phyloP scores from a whole-genome alignment of 2,329 filamentous ascomycete species.

The Lanzia echinophila region DNA sequence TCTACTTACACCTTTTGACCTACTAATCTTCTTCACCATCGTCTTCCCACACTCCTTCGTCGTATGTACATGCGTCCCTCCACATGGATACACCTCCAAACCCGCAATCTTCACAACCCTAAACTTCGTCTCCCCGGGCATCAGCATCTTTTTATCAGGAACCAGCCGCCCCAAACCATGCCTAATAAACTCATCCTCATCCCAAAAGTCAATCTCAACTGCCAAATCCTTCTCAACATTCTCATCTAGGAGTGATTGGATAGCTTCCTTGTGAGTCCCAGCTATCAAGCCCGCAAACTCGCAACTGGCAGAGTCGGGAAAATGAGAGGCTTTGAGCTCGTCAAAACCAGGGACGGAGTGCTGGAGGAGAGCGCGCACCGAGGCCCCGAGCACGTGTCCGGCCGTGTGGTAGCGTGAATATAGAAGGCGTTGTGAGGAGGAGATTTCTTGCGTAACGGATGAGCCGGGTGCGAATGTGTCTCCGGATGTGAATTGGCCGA shows the following conservation, averaged over 20 bases:
- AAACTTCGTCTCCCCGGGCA: constrained; percentile 43
- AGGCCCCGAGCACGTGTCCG: constrained; percentile 64
- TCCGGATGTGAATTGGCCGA: constrained; percentile 46
- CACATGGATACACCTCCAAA: constrained; percentile 65
- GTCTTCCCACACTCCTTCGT: constrained; percentile 54
- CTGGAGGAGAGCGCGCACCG: constrained; percentile 50
- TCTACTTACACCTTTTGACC: constrained; percentile 56
- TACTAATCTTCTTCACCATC: constrained; percentile 59
- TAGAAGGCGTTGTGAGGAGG: constrained; percentile 51
- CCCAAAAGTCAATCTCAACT: constrained; percentile 62
- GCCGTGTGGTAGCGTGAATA: constrained; percentile 68
- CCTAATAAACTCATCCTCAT: constrained; percentile 51
- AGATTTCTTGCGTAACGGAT: constrained; percentile 49
- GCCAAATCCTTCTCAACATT: constrained; percentile 49
- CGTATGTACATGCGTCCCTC: constrained; percentile 63
- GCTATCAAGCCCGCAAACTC: constrained; percentile 65
- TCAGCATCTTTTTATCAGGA: constrained; percentile 39
- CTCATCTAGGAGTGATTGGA: constrained; percentile 56
- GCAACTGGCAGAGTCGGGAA: constrained; percentile 58
- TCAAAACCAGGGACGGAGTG: constrained; percentile 45
- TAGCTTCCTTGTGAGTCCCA: constrained; percentile 52
- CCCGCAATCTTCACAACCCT: constrained; percentile 64
- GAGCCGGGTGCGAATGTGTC: constrained; percentile 37
- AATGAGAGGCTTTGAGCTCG: constrained; percentile 68
- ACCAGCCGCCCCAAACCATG: constrained; percentile 49